phyloP scores from a whole-genome alignment of 495 filamentous ascomycete genomes.

The Friedmanniomyces simplex region DNA sequence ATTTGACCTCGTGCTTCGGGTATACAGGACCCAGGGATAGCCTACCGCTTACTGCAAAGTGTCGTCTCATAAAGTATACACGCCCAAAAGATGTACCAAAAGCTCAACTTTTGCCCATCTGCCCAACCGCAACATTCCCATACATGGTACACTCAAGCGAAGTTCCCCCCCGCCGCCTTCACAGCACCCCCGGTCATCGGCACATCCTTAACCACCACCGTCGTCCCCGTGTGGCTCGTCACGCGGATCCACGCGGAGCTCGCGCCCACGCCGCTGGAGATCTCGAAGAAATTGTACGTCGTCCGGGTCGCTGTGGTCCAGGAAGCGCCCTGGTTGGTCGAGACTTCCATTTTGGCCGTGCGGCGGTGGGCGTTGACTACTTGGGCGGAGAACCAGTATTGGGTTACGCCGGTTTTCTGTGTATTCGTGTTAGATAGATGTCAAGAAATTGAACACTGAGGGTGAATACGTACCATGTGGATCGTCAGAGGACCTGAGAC shows the following conservation, averaged over 20 bases:
- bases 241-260: constrained; percentile 43
- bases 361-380: constrained; percentile 47
- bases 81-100: too few relatives aligned
- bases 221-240: constrained; percentile 39
- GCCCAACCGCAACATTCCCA: too few relatives aligned
- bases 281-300: constrained; percentile 53
- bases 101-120: too few relatives aligned
- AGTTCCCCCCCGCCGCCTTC: constrained; percentile 19
- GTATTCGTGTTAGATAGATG: too few relatives aligned
- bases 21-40: too few relatives aligned
- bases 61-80: too few relatives aligned
- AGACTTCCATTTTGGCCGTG: constrained; percentile 44
- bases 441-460: too few relatives aligned
- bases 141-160: too few relatives aligned
- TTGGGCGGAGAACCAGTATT: constrained; percentile 48
- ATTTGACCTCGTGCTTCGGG: too few relatives aligned
- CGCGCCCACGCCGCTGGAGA: constrained; percentile 41
- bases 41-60: too few relatives aligned
- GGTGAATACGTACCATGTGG: constrained; percentile 30
- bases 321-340: constrained; percentile 43
- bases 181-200: constrained; percentile 6
- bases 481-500: constrained; percentile 37
- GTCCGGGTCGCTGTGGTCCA: constrained; percentile 42
- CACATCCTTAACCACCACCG: constrained; percentile 24
- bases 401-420: constrained; percentile 42